Conservation (phyloP, 768 basidiomycete species). For the Gyrodon lividus region DNA sequence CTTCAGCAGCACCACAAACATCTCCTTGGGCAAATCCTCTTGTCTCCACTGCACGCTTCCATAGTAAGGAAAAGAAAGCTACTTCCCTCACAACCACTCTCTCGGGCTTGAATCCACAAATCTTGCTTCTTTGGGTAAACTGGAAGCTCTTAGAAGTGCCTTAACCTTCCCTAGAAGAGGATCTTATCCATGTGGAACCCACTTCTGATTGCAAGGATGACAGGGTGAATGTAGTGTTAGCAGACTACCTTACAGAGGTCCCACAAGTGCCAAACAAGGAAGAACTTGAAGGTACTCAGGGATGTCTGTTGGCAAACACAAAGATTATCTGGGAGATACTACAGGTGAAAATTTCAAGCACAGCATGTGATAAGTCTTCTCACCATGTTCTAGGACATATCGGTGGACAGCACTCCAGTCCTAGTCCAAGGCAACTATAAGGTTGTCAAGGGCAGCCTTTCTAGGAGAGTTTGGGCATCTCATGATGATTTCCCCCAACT, state of each 20-base stretch:
- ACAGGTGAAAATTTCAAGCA: neutral
- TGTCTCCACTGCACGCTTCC: constrained; percentile 5
- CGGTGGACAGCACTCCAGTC: neutral
- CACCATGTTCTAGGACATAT: neutral
- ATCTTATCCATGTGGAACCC: too few species aligned
- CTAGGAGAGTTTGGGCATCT: neutral
- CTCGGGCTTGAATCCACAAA: neutral
- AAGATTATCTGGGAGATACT: constrained; percentile 1
- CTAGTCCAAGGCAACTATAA: neutral
- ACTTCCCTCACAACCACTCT: neutral
- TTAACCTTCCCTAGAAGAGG: neutral
- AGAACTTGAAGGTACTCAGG: too few species aligned
- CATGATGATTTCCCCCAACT: neutral
- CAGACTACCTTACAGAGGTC: too few species aligned
- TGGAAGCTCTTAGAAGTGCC: neutral
- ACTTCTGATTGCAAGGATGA: too few species aligned
- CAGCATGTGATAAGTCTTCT: neutral
- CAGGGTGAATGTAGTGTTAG: too few species aligned
- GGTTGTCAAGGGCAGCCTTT: neutral
- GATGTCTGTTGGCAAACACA: neutral
- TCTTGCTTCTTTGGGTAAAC: constrained; percentile 1
- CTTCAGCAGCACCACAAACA: constrained; percentile 2
- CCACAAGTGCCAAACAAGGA: too few species aligned
- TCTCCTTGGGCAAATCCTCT: constrained; percentile 21
- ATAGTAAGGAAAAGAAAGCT: constrained; percentile 10